Conservation (phyloP, 768 basidiomycete genomes). For the Calocybe gangraenosa region DNA sequence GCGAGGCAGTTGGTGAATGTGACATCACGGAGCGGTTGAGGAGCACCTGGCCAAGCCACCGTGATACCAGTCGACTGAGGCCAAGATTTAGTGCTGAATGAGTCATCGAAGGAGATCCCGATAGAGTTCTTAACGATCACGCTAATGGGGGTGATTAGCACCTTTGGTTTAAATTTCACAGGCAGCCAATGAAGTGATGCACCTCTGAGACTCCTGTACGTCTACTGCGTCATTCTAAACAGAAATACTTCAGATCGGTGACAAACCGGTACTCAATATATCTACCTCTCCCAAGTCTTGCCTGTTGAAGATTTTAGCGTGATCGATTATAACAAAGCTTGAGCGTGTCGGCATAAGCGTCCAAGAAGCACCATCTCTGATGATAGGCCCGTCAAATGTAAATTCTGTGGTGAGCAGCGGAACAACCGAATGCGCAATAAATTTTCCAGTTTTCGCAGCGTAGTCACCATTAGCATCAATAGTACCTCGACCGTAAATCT, state of each 20-base stretch:
- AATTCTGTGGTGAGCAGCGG: slow-evolving; percentile 5
- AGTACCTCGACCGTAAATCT: slow-evolving; percentile 9
- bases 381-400: slow-evolving; percentile 8
- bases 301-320: slow-evolving; percentile 8
- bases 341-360: slow-evolving; percentile 7
- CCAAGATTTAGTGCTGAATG: slow-evolving; percentile 10
- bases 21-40: slow-evolving; percentile 3
- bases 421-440: slow-evolving; percentile 12
- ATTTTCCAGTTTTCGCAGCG: slow-evolving; percentile 6
- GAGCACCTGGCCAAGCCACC: slow-evolving; percentile 1
- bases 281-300: slow-evolving; percentile 3
- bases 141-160: neutral
- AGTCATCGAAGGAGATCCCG: slow-evolving; percentile 6
- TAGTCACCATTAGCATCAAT: slow-evolving; percentile 7
- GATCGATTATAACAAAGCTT: slow-evolving; percentile 8
- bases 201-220: slow-evolving; percentile 8
- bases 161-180: neutral
- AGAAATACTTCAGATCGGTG: neutral
- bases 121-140: slow-evolving; percentile 7
- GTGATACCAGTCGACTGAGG: neutral
- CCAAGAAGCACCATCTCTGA: slow-evolving; percentile 7
- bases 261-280: neutral
- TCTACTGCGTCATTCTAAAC: slow-evolving; percentile 7
- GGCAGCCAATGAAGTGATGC: neutral
- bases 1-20: slow-evolving; percentile 9